These are phyloP conservation scores for Mortierella sp. DNA, from an alignment of 371 early-diverging fungal species.

Conservation along the genomic window DNA sequence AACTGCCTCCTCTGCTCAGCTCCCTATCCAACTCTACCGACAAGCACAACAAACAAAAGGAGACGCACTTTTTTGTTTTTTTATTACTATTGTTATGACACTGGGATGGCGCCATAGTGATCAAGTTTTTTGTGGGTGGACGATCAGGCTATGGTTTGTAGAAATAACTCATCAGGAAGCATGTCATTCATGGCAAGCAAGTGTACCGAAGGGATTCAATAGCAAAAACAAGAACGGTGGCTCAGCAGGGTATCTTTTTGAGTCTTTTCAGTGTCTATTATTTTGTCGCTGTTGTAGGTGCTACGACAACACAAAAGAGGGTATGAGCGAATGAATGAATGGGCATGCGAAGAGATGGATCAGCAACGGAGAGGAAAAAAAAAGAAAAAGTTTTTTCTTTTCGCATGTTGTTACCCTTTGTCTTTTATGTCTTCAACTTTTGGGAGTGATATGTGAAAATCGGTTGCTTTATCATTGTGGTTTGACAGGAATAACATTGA, in stretches of 20 bases:
- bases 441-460: neutral
- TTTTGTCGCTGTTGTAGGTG: neutral
- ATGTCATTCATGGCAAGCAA: neutral
- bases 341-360: slow-evolving; percentile 4
- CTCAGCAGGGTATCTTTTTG: neutral
- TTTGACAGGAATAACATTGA: neutral
- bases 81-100: neutral
- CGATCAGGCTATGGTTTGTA: neutral
- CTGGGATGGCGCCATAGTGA: neutral
- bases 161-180: neutral
- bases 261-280: neutral
- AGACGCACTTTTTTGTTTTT: too few species aligned
- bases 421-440: neutral
- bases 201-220: neutral
- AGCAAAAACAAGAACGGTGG: neutral
- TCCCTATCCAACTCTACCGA: neutral
- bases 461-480: neutral
- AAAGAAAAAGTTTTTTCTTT: neutral
- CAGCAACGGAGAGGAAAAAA: neutral
- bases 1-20: neutral
- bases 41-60: neutral
- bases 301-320: neutral
- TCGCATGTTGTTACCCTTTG: neutral
- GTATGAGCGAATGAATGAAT: neutral
- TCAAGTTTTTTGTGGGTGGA: neutral